Base-by-base conservation (phyloP, 306 rosid genomes). In the Vicia faba region DNA sequence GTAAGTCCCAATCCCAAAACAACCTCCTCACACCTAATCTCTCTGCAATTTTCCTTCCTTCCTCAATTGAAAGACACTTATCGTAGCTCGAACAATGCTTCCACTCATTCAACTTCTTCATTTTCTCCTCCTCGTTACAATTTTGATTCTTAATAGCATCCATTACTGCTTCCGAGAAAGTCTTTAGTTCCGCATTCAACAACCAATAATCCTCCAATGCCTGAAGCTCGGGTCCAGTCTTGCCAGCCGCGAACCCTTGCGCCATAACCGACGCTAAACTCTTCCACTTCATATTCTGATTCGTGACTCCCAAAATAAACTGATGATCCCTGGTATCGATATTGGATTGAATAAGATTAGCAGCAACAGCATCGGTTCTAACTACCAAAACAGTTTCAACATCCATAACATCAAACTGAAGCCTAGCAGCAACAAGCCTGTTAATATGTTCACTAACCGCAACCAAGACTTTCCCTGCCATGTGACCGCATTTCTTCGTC, bases 1-100 rank as follows among this genome's bases (percentile, higher is more conserved):
- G 82, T 74, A 90, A 83, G 44, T 93, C 97, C 99, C 99, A 93
- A 39, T 88, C 95, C 97, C 99, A 93, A 71, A 88, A 90, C 2
- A 90, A 79, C 64, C 84, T 78, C 11, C 78, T 80, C 0, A 90
- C 71, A 11, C 97, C 96, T 49, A 93, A 26, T 15, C 70, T 82
- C 35, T 84, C 92, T 13, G 91, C 89, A 19, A 88, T 62, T 19
- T 83, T 91, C 1, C 90, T 78, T 1, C 83, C 91, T 64, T 88
- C 85, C 55, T 93, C 96, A 62, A 77, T 83, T 0, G 97, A 93
- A 15, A 93, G 12, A 41, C 92, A 83, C 58, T 77, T 93, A 0
- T 85, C 86, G 54, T 77, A 80, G 14, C 87, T 77, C 0, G 88
- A 83, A 56, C 36, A 62, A 1, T 48, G 71, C 74, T 63, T 65